Conservation (phyloP, 2,329 filamentous ascomycete species). For the Anisogramma anomala region DNA sequence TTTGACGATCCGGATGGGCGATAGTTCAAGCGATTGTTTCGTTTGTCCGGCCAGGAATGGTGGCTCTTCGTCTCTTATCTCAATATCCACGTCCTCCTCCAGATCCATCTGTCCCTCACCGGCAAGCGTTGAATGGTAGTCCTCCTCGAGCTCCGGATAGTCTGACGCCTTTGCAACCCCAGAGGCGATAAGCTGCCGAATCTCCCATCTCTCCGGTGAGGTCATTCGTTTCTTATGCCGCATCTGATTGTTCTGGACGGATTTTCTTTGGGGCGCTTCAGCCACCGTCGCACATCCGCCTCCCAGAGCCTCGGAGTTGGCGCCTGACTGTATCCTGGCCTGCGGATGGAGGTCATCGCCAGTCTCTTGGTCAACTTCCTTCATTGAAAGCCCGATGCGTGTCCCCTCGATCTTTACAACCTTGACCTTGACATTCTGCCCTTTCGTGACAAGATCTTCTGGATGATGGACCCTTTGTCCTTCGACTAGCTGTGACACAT, state of each 20-base stretch:
- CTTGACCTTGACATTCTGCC: constrained; percentile 85
- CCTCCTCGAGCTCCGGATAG: constrained; percentile 88
- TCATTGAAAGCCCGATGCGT: constrained; percentile 86
- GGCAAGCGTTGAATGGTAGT: constrained; percentile 77
- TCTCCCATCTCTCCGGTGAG: constrained; percentile 94
- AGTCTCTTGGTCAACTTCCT: constrained; percentile 85
- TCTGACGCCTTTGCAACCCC: constrained; percentile 87
- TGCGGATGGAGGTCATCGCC: constrained; percentile 75
- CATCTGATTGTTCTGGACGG: constrained; percentile 40
- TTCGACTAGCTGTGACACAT: constrained; percentile 79
- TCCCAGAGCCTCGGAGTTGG: constrained; percentile 75
- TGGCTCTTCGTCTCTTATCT: constrained; percentile 90
- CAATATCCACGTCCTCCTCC: constrained; percentile 94
- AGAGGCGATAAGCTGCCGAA: constrained; percentile 89
- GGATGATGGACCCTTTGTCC: constrained; percentile 84
- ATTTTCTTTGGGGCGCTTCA: constrained; percentile 47
- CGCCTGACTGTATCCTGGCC: constrained; percentile 69
- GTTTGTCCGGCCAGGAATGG: constrained; percentile 94
- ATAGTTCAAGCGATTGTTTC: constrained; percentile 88
- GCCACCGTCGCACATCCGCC: constrained; percentile 24
- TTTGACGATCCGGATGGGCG: constrained; percentile 91
- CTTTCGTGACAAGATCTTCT: constrained; percentile 69
- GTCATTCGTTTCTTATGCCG: constrained; percentile 84
- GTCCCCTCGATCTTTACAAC: constrained; percentile 74
- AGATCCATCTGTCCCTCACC: constrained; percentile 83